Conservation (phyloP, 768 basidiomycete species). For the Dacryopinax primogenitus region DNA sequence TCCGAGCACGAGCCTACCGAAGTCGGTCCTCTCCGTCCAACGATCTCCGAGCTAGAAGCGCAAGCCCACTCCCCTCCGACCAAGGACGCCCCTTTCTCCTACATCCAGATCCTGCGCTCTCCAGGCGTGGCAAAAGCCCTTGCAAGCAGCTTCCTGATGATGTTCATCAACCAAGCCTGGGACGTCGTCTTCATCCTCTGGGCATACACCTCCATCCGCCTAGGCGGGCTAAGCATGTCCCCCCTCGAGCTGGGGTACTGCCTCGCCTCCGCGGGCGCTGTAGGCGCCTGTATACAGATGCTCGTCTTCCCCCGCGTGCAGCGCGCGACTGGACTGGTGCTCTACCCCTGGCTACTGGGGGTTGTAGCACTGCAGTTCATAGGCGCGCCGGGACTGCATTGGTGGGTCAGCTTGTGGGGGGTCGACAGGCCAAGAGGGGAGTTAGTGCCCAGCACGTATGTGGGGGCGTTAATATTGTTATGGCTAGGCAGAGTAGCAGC, state of each 20-base stretch:
- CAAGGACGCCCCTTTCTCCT: neutral
- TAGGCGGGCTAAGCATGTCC: slow-evolving; percentile 33
- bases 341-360: slow-evolving; percentile 16
- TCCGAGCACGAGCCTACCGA: slow-evolving; percentile 13
- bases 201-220: slow-evolving; percentile 46
- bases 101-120: neutral
- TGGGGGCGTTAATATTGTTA: neutral
- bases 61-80: neutral
- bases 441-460: neutral
- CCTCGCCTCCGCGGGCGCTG: slow-evolving; percentile 41
- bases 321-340: slow-evolving; percentile 36
- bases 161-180: slow-evolving; percentile 29
- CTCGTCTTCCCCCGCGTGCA: slow-evolving; percentile 44
- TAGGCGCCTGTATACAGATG: slow-evolving; percentile 40
- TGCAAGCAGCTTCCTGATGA: neutral
- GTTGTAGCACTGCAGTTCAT: slow-evolving; percentile 13
- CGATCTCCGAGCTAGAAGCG: neutral
- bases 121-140: neutral
- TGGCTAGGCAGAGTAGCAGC: slow-evolving; percentile 1
- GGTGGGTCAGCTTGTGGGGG: neutral
- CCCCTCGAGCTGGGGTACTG: slow-evolving; percentile 48
- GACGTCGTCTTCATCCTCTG: slow-evolving; percentile 58
- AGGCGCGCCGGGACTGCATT: neutral
- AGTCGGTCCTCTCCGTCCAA: slow-evolving; percentile 18
- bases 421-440: neutral